These are phyloP conservation scores for Eutrema japonicum DNA, from an alignment of 345 rosid species.

Conservation along the genomic window DNA sequence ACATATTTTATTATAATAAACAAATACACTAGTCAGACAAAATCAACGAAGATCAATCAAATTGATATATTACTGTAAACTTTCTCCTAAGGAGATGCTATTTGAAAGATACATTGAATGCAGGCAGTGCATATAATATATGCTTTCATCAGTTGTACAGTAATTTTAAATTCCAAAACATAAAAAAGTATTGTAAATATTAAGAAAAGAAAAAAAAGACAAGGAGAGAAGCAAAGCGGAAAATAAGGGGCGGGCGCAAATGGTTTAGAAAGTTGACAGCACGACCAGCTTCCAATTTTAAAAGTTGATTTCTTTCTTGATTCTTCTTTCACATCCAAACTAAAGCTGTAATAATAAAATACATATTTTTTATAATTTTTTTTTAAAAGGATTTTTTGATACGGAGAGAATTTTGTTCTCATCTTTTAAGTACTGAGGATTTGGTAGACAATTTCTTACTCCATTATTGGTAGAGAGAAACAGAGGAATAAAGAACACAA, in stretches of 20 bases:
- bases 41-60: constrained; percentile 29
- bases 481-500: constrained; percentile 26
- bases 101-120: constrained; percentile 37
- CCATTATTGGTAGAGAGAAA: constrained; percentile 40
- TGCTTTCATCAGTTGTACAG: constrained; percentile 19
- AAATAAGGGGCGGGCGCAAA: constrained; percentile 17
- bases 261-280: constrained; percentile 42
- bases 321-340: constrained; percentile 38
- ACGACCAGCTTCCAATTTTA: constrained; percentile 31
- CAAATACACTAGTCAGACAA: constrained; percentile 16
- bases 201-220: not conserved
- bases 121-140: constrained; percentile 19
- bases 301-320: constrained; percentile 32
- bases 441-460: constrained; percentile 35
- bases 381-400: constrained; percentile 9
- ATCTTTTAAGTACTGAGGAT: constrained; percentile 30
- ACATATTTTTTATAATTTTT: constrained; percentile 12
- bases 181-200: not conserved
- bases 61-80: not conserved
- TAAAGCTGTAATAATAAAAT: constrained; percentile 12
- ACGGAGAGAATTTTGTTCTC: constrained; percentile 32
- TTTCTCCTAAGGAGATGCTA: constrained; percentile 6
- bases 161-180: constrained; percentile 10
- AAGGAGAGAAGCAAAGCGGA: constrained; percentile 31
- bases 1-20: not conserved